phyloP scores from a whole-genome alignment of 257 asterid genomes.

The Solanum neorickii region DNA sequence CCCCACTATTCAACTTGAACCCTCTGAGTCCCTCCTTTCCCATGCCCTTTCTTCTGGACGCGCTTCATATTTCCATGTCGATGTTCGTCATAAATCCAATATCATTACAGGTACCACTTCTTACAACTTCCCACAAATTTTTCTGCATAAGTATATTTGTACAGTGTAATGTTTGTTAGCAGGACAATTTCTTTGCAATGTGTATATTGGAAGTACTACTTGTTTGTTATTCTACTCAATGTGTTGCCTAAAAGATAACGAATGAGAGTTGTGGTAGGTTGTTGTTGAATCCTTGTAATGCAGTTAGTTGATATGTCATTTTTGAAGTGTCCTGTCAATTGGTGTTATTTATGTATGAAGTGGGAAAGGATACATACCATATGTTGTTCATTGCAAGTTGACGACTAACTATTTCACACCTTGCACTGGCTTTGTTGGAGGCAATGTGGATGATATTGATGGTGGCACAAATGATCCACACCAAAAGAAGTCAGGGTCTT shows the following conservation, averaged over 20 bases:
- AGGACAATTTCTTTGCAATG: not conserved
- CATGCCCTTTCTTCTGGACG: constrained; percentile 57
- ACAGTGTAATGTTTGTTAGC: not conserved
- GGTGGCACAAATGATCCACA: not conserved
- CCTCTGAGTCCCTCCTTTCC: constrained; percentile 41
- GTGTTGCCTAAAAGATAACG: not conserved
- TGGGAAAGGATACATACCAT: not conserved
- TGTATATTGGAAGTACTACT: not conserved
- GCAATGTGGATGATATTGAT: not conserved
- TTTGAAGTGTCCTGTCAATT: not conserved
- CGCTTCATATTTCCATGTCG: constrained; percentile 58
- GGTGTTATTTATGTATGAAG: not conserved
- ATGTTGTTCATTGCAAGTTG: not conserved
- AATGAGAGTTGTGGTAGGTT: not conserved
- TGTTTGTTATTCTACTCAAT: not conserved
- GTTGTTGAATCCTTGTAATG: not conserved
- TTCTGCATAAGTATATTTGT: not conserved
- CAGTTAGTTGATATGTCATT: not conserved
- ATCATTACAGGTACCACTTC: constrained; percentile 36
- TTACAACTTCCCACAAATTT: not conserved
- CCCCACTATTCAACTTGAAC: constrained; percentile 32
- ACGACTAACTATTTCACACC: not conserved
- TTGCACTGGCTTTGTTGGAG: not conserved
- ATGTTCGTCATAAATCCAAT: constrained; percentile 43
- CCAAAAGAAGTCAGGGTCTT: not conserved